phyloP scores from a whole-genome alignment of 768 basidiomycete genomes.

The Amanita exitialis region DNA sequence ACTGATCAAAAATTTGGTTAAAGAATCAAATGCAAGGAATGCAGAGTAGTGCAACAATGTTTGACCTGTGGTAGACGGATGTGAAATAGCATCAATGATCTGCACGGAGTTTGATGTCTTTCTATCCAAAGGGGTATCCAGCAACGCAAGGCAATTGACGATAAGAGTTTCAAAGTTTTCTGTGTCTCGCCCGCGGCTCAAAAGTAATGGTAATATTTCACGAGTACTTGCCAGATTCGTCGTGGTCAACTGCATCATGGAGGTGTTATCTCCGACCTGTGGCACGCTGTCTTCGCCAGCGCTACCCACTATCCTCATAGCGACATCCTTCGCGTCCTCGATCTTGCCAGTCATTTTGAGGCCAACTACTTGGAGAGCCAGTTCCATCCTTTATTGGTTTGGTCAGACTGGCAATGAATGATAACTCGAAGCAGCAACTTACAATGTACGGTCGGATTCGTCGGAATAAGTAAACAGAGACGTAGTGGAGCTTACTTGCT shows the following conservation, averaged over 20 bases:
- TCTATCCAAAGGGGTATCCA: conserved; percentile 53
- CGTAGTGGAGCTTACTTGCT: conserved; percentile 35
- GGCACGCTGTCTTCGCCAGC: conserved; percentile 36
- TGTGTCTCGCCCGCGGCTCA: conserved; percentile 41
- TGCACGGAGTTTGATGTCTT: conserved; percentile 31
- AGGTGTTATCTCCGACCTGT: conserved; percentile 20
- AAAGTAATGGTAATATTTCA: conserved; percentile 48
- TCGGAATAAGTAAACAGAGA: conserved; percentile 85
- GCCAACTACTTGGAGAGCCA: conserved; percentile 90
- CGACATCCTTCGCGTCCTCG: conserved; percentile 88
- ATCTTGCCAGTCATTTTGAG: conserved; percentile 95
- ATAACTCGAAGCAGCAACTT: conserved; percentile 19
- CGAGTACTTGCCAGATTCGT: conserved; percentile 25
- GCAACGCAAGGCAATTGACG: conserved; percentile 68
- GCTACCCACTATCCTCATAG: conserved; percentile 83
- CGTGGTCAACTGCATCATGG: conserved; percentile 48
- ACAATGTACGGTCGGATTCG: conserved; percentile 84
- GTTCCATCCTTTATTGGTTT: conserved; percentile 65
- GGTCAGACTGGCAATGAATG: conserved; percentile 4
- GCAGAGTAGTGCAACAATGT: conserved; percentile 84
- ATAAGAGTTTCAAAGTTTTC: conserved; percentile 68
- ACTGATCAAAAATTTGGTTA: conserved; percentile 62
- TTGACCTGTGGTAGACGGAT: conserved; percentile 63
- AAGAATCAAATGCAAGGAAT: conserved; percentile 63
- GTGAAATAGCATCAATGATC: conserved; percentile 52